Base-by-base conservation (phyloP, 1,139 yeast species). In the Debaryomyces singareniensis region DNA sequence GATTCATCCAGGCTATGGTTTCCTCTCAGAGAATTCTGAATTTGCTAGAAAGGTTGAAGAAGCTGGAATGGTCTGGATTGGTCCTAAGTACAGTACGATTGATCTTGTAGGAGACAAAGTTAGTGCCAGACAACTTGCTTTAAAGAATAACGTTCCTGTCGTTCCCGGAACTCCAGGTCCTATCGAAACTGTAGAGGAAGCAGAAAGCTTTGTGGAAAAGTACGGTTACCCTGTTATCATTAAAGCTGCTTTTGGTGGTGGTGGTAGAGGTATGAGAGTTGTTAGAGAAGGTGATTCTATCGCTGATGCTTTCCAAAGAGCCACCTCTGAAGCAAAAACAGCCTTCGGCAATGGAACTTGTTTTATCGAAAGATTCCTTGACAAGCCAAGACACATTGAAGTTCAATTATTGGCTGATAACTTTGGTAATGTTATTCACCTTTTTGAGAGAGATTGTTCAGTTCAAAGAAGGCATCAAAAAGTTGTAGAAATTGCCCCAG, bases 231-330 rank as follows among this genome's bases (percentile, higher is more conserved):
- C 99, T 6, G 97, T 91, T 30, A 91, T 91, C 58, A 89, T 91
- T 61, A 91, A 91, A 65, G 98, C 99, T 26, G 98, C 98, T 27
- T 91, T 84, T 54, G 98, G 99, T 58, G 98, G 98, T 65, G 98
- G 98, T 71, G 98, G 99, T 53, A 80, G 98, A 64, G 98, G 98
- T 71, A 91, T 91, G 98, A 80, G 98, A 67, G 97, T 91, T 31
- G 98, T 93, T 29, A 74, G 94, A 53, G 96, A 91, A 58, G 97
- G 96, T 46, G 98, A 91, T 45, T 87, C 81, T 53, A 78, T 91
- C 39, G 79, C 58, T 31, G 97, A 91, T 57, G 97, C 97, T 23
- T 91, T 91, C 66, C 68, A 71, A 50, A 80, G 98, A 62, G 98
- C 98, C 26, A 78, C 84, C 25, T 82, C 95, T 24, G 98, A 93